phyloP scores from a whole-genome alignment of 2,329 filamentous ascomycete species.

The Fusarium vanettenii region DNA sequence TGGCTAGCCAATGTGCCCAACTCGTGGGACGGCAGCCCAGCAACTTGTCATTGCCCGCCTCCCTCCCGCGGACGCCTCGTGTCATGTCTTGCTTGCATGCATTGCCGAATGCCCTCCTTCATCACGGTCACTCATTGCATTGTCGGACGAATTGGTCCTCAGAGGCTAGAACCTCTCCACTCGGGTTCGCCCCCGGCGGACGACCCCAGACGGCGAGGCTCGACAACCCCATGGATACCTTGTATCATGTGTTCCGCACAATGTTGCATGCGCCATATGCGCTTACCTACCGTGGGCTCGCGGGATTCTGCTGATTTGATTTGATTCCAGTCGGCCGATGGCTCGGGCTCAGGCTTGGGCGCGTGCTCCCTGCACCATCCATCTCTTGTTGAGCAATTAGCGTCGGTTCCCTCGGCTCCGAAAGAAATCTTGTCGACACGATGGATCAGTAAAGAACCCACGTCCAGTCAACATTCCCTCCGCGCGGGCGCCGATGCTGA shows the following conservation, averaged over 20 bases:
- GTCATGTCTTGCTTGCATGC: constrained; percentile 7
- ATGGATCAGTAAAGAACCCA: constrained; percentile 18
- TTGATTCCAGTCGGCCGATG: constrained; percentile 33
- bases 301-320: constrained; percentile 11
- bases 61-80: constrained; percentile 3
- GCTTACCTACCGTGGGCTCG: constrained; percentile 5
- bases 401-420: constrained; percentile 41
- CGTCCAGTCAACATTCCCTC: background rate
- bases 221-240: constrained; percentile 10
- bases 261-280: constrained; percentile 30
- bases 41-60: constrained; percentile 2
- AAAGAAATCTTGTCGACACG: constrained; percentile 6
- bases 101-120: constrained; percentile 10
- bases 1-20: constrained; percentile 1
- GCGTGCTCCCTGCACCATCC: constrained; percentile 18
- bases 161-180: constrained; percentile 31
- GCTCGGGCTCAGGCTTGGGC: constrained; percentile 15
- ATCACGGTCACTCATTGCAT: constrained; percentile 2
- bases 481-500: constrained; percentile 1
- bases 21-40: constrained; percentile 5
- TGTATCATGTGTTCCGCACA: constrained; percentile 28
- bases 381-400: constrained; percentile 15
- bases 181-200: constrained; percentile 24
- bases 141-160: constrained; percentile 14
- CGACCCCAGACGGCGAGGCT: constrained; percentile 30